Evolutionary conservation across 495 filamentous ascomycete species (phyloP).

Genomic region (Aspergillus olivimuriae): DNA sequence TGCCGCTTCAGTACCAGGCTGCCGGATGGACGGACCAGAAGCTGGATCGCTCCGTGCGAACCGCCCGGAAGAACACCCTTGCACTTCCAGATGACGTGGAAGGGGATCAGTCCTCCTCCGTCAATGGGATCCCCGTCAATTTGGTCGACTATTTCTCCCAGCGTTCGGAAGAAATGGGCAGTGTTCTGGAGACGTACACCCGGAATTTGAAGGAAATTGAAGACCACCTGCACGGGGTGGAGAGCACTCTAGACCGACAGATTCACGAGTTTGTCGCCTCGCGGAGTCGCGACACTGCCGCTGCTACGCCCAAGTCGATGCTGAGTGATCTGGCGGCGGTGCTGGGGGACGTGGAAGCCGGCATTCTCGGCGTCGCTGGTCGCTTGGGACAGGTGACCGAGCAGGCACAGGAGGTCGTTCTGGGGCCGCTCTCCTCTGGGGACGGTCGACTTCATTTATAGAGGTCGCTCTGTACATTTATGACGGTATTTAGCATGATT

Average conservation of each 20-base stretch:
- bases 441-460: background rate
- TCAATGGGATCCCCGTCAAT: conserved; percentile 43
- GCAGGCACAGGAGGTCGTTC: conserved; percentile 59
- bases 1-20: conserved; percentile 66
- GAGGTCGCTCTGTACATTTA: background rate
- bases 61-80: conserved; percentile 38
- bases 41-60: conserved; percentile 33
- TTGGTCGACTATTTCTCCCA: conserved; percentile 72
- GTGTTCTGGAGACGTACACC: conserved; percentile 59
- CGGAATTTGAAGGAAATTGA: conserved; percentile 75
- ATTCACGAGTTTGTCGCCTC: conserved; percentile 59
- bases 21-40: conserved; percentile 39
- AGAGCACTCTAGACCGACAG: conserved; percentile 61
- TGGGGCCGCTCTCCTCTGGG: conserved; percentile 41
- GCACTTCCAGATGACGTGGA: conserved; percentile 53
- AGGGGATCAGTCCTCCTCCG: conserved; percentile 41
- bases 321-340: conserved; percentile 58
- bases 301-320: conserved; percentile 38
- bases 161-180: conserved; percentile 64
- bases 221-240: conserved; percentile 69
- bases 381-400: conserved; percentile 64
- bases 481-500: background rate
- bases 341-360: conserved; percentile 69
- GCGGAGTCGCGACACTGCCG: conserved; percentile 39
- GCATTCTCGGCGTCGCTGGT: conserved; percentile 68